Conservation (phyloP, 2,329 filamentous ascomycete genomes). For the Phaeomoniella chlamydospora region DNA sequence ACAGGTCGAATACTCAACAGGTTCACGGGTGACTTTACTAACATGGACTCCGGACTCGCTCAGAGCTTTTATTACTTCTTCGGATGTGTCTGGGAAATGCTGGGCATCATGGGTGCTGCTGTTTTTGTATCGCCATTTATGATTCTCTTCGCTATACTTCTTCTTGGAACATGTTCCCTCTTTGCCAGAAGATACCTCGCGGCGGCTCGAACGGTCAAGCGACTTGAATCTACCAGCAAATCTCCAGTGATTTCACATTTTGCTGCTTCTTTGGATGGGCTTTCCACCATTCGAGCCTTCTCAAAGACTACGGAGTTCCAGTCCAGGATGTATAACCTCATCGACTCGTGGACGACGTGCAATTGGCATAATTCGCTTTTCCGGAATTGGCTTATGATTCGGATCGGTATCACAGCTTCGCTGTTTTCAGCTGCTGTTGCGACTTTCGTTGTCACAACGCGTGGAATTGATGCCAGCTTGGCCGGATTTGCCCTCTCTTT, state of each 20-base stretch:
- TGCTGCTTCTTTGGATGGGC: constrained; percentile 54
- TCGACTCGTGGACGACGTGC: constrained; percentile 54
- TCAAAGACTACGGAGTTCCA: constrained; percentile 54
- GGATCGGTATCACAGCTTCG: constrained; percentile 55
- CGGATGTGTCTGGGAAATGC: constrained; percentile 44
- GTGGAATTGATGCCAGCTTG: constrained; percentile 50
- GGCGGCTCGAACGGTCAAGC: constrained; percentile 61
- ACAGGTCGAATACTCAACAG: constrained; percentile 64
- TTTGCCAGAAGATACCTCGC: constrained; percentile 49
- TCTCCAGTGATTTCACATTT: constrained; percentile 72
- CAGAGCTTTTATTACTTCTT: constrained; percentile 47
- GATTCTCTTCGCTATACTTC: constrained; percentile 43
- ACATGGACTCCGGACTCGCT: constrained; percentile 54
- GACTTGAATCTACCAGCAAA: constrained; percentile 62
- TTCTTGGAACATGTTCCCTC: constrained; percentile 43
- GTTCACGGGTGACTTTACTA: constrained; percentile 63
- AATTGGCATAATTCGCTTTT: constrained; percentile 57
- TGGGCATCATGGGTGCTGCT: constrained; percentile 52
- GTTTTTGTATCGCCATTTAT: constrained; percentile 55
- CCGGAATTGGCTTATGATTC: constrained; percentile 63
- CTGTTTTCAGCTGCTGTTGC: constrained; percentile 54
- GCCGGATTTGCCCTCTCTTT: constrained; percentile 66
- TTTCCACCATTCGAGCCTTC: constrained; percentile 63
- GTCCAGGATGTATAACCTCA: constrained; percentile 51
- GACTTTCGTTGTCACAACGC: constrained; percentile 47